A percentile compares a stretch with the other conserved stretches of the same genome.
Conservation (phyloP, 129 eudicot genomes). For the Arctium lappa region DNA sequence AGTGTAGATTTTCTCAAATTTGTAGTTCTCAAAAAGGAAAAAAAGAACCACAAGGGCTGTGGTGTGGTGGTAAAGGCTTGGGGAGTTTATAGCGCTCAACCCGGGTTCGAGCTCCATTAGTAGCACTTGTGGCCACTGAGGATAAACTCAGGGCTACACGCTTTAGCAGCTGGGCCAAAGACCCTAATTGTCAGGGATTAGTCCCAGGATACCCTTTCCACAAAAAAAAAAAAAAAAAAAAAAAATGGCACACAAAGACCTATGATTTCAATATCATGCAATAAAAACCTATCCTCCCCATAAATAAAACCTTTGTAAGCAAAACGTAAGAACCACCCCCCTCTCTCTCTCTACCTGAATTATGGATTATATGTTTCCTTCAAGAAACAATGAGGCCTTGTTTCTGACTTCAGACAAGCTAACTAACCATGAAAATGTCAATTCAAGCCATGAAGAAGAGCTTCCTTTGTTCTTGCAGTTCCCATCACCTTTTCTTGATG, state of each 20-base stretch:
- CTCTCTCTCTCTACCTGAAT: neutral
- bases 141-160: too few species aligned
- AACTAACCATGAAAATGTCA: conserved; percentile 8
- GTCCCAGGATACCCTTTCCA: too few species aligned
- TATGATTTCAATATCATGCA: conserved; percentile 12
- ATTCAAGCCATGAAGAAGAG: conserved; percentile 22
- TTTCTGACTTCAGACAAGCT: neutral
- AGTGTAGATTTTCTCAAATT: neutral
- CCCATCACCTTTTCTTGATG: conserved; percentile 31
- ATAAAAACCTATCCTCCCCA: conserved; percentile 14
- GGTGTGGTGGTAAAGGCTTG: too few species aligned
- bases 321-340: neutral
- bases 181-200: too few species aligned
- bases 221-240: neutral
- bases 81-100: too few species aligned
- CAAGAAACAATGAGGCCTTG: conserved; percentile 14
- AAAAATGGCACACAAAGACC: neutral
- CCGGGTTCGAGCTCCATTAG: too few species aligned
- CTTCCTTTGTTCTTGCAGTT: conserved; percentile 20
- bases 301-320: neutral
- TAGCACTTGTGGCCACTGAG: too few species aligned
- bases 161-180: too few species aligned
- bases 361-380: conserved; percentile 20
- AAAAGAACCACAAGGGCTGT: too few species aligned
- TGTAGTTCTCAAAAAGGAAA: neutral